Conservation (phyloP, 306 rosid species). For the Ceratonia siliqua region DNA sequence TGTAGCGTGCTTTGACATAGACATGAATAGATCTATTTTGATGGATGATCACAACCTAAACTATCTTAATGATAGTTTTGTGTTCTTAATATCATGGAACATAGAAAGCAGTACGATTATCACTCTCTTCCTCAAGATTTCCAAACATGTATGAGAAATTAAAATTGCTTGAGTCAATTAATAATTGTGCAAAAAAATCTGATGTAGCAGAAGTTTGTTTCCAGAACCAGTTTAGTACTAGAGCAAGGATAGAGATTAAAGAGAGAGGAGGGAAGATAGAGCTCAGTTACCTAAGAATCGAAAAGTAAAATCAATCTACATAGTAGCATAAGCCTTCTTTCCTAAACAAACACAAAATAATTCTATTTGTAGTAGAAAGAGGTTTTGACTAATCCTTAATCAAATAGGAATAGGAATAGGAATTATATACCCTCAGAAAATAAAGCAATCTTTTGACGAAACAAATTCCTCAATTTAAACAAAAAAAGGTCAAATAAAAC, state of each 20-base stretch:
- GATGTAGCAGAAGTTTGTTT: neutral
- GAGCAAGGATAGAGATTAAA: slow-evolving; percentile 4
- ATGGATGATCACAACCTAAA: neutral
- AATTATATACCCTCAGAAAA: neutral
- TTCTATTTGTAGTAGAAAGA: neutral
- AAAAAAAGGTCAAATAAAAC: neutral
- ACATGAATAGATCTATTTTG: slow-evolving; percentile 8
- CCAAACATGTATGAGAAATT: neutral
- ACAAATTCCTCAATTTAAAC: neutral
- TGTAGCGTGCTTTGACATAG: slow-evolving; percentile 17
- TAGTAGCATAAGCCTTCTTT: neutral
- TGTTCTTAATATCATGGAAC: neutral
- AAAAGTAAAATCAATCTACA: slow-evolving; percentile 3
- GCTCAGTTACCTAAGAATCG: neutral
- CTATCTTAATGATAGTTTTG: neutral
- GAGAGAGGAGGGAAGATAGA: slow-evolving; percentile 19
- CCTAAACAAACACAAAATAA: neutral
- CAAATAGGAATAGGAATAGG: neutral
- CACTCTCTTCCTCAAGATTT: slow-evolving; percentile 1
- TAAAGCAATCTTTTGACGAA: neutral
- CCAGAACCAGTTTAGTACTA: neutral
- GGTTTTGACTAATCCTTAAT: slow-evolving; percentile 20
- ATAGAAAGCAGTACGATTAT: slow-evolving; percentile 5
- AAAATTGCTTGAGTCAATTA: neutral
- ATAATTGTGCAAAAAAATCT: neutral